Evolutionary conservation across 441 rosid species (phyloP).

Genomic region (Populus hybrid): DNA sequence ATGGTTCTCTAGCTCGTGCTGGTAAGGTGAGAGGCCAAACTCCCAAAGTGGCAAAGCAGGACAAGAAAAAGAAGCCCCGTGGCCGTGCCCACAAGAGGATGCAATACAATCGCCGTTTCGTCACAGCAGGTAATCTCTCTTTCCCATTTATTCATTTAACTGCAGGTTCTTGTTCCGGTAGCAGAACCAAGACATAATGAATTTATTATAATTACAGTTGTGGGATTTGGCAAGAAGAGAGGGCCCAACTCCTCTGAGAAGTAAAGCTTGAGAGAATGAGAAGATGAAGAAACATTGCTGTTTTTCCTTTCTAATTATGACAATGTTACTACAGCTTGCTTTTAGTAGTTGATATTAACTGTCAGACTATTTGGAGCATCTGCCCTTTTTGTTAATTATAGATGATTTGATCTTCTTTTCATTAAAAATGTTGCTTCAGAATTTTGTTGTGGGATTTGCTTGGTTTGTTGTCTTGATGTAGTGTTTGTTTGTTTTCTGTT

Average conservation of each 20-base stretch:
- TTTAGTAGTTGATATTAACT: neutral
- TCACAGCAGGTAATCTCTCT: neutral
- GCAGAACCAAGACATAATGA: neutral
- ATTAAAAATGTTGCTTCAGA: too few species aligned
- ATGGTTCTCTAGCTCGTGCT: neutral
- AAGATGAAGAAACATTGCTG: neutral
- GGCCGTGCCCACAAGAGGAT: neutral
- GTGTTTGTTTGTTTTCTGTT: neutral
- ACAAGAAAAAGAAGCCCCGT: conserved; percentile 1
- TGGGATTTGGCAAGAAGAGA: conserved; percentile 23
- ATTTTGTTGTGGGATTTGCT: too few species aligned
- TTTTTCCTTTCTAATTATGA: neutral
- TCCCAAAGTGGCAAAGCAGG: conserved; percentile 1
- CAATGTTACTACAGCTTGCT: neutral
- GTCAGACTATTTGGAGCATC: neutral
- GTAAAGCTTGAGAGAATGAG: neutral
- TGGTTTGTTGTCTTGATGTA: too few species aligned
- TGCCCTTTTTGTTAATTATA: neutral
- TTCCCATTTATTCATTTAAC: neutral
- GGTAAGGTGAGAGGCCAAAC: neutral
- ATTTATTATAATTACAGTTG: conserved; percentile 2
- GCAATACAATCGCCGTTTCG: neutral
- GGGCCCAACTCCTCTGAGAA: conserved; percentile 12
- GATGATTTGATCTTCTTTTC: neutral
- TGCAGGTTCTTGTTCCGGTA: neutral